Evolutionary conservation across 768 basidiomycete genomes (phyloP).

Genomic region (Psilocybe azurescens): DNA sequence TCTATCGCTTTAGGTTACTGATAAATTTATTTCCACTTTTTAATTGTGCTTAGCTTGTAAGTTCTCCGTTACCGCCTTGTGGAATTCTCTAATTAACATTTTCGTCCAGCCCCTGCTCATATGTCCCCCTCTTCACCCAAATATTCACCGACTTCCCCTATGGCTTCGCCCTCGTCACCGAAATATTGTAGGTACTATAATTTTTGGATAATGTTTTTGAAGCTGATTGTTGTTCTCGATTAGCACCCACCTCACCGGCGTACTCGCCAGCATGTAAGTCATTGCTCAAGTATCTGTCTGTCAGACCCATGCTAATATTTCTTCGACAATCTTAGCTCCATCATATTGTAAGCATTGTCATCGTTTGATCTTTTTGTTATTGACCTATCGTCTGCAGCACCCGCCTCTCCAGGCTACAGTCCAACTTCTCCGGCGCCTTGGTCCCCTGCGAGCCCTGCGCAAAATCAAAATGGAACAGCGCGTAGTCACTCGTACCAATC

Average conservation of each 20-base stretch:
- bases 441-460: conserved; percentile 83
- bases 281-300: conserved; percentile 2
- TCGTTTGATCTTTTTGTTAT: conserved; percentile 20
- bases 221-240: conserved; percentile 9
- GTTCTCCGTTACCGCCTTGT: conserved; percentile 30
- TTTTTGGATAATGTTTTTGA: background rate
- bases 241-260: conserved; percentile 86
- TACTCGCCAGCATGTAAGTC: conserved; percentile 88
- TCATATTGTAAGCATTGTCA: conserved; percentile 67
- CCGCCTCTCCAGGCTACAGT: conserved; percentile 86
- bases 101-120: conserved; percentile 66
- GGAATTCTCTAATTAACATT: background rate
- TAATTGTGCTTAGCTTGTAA: conserved; percentile 58
- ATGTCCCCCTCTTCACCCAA: conserved; percentile 91
- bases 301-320: conserved; percentile 4
- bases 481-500: conserved; percentile 51
- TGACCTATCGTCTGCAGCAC: conserved; percentile 49
- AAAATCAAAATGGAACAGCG: conserved; percentile 55
- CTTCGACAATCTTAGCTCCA: conserved; percentile 52
- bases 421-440: conserved; percentile 79
- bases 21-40: conserved; percentile 8
- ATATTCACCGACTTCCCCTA: conserved; percentile 94
- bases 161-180: conserved; percentile 87
- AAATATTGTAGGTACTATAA: conserved; percentile 77
- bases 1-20: conserved; percentile 22